Percentiles rank a stretch among this genome's conserved stretches.
Evolutionary conservation across 2,329 filamentous ascomycete species (phyloP).

Genomic region (Monosporascus ibericus): DNA sequence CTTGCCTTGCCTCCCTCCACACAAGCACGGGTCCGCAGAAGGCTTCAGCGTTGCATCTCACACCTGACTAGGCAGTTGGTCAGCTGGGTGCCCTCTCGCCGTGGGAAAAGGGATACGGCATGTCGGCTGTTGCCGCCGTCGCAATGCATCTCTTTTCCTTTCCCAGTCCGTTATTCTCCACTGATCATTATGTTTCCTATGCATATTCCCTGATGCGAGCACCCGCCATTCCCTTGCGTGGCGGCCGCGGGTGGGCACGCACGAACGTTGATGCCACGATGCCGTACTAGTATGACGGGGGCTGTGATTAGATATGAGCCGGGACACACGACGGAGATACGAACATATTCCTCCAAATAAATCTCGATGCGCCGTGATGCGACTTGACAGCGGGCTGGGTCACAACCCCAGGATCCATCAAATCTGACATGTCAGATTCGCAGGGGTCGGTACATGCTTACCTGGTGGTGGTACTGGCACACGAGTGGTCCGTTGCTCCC

Average conservation of each 20-base stretch:
- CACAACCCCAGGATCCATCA: background rate
- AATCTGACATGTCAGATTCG: slow-evolving; percentile 1
- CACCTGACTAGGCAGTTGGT: background rate
- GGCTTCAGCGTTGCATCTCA: background rate
- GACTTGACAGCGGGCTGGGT: background rate
- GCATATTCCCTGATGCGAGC: background rate
- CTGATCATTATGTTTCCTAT: background rate
- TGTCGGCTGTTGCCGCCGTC: background rate
- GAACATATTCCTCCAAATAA: background rate
- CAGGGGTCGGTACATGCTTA: background rate
- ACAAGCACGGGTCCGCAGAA: background rate
- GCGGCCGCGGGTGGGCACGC: background rate
- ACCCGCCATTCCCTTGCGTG: background rate
- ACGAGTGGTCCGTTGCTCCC: background rate
- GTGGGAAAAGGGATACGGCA: background rate
- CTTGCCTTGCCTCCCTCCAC: background rate
- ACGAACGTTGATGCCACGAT: background rate
- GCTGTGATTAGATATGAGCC: background rate
- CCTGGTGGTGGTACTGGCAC: background rate
- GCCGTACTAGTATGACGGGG: background rate
- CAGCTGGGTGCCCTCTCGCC: background rate
- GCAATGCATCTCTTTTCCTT: background rate
- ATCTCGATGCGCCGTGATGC: background rate
- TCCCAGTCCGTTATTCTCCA: background rate
- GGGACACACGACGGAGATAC: background rate